Conservation (phyloP, 2,329 filamentous ascomycete genomes). For the Thelonectria olida region DNA sequence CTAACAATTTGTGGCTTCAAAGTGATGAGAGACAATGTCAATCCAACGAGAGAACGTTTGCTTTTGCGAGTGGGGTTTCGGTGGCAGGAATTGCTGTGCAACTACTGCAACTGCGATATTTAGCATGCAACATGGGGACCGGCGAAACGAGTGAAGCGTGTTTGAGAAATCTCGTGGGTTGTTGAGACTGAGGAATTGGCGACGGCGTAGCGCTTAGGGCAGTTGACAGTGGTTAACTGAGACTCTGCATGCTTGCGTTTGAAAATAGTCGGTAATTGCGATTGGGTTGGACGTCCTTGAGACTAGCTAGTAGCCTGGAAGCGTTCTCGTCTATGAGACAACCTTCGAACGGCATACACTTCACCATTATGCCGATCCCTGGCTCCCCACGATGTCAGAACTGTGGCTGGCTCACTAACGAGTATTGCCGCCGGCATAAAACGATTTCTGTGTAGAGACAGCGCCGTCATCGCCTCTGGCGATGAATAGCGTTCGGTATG, state of each 20-base stretch:
- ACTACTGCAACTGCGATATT: background rate
- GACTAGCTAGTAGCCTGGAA: background rate
- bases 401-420: background rate
- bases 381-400: background rate
- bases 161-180: conserved; percentile 21
- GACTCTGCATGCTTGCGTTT: conserved; percentile 7
- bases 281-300: background rate
- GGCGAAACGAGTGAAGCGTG: conserved; percentile 15
- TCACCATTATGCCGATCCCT: background rate
- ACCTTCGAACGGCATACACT: background rate
- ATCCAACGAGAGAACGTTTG: background rate
- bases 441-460: background rate
- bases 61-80: background rate
- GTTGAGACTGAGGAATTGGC: conserved; percentile 13
- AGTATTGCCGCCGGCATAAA: conserved; percentile 3
- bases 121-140: conserved; percentile 8
- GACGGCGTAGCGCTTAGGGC: conserved; percentile 3
- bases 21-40: background rate
- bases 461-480: background rate
- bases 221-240: conserved; percentile 4
- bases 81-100: background rate
- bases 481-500: background rate
- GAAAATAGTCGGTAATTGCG: background rate
- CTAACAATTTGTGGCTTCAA: conserved; percentile 2
- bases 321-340: background rate